A percentile compares a stretch with the other conserved stretches of the same genome.
Evolutionary conservation across 2,329 filamentous ascomycete species (phyloP).

Genomic region (Neofusicoccum sp.): DNA sequence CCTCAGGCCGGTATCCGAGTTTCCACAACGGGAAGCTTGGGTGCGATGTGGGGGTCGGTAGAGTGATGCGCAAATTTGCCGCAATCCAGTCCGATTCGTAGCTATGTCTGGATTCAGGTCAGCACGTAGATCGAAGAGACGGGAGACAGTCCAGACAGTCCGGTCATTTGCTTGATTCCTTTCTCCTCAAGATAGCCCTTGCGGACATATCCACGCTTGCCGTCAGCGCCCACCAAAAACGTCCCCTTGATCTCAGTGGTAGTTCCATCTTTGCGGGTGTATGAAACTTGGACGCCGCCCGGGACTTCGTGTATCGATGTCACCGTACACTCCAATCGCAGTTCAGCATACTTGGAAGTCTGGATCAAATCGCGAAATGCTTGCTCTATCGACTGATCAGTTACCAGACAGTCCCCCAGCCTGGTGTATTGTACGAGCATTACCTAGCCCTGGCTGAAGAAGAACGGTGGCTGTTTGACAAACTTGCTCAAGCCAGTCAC

Average conservation of each 20-base stretch:
- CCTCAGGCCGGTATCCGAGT: background rate
- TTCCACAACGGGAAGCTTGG: background rate
- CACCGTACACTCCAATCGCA: background rate
- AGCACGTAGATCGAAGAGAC: too few species aligned
- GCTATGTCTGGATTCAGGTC: background rate
- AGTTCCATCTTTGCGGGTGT: background rate
- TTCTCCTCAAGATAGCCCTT: constrained; percentile 48
- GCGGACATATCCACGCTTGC: constrained; percentile 47
- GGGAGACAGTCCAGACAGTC: constrained; percentile 18
- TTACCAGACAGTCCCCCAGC: background rate
- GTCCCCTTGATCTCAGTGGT: background rate
- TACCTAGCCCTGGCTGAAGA: background rate
- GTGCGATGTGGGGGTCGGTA: background rate
- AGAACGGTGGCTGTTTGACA: background rate
- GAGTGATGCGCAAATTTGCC: background rate
- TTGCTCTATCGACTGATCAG: background rate
- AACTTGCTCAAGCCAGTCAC: background rate
- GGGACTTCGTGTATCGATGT: background rate
- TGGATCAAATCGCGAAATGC: background rate
- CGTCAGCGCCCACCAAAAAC: constrained; percentile 47
- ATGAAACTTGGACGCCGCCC: background rate
- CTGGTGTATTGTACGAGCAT: background rate
- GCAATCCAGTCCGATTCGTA: background rate
- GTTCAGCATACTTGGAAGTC: background rate
- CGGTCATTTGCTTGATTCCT: constrained; percentile 36